Evolutionary conservation across 1,284 basidiomycete genomes (phyloP).

Genomic region (Malassezia japonica): DNA sequence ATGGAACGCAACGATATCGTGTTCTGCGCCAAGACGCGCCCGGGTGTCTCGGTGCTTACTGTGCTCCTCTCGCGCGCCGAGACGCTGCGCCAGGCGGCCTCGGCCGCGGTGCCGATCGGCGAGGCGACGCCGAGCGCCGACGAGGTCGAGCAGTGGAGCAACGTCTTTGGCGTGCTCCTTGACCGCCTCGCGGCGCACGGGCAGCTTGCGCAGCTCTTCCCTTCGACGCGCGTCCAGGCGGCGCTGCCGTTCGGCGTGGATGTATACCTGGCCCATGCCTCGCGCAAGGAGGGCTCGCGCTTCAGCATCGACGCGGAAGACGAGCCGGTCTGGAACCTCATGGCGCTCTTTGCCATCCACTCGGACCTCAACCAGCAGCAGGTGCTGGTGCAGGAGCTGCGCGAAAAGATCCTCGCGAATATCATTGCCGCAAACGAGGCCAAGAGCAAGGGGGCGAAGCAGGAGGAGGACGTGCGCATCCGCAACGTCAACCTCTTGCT

Average conservation of each 20-base stretch:
- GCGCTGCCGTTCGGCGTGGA: constrained; percentile 53
- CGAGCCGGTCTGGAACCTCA: constrained; percentile 83
- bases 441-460: constrained; percentile 19
- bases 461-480: constrained; percentile 30
- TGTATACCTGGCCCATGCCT: constrained; percentile 26
- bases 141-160: constrained; percentile 71
- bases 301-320: constrained; percentile 62
- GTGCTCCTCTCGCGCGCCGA: constrained; percentile 85
- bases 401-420: constrained; percentile 85
- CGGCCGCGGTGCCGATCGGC: constrained; percentile 3
- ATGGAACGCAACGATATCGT: constrained; percentile 71
- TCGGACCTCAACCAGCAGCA: constrained; percentile 75
- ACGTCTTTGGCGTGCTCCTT: constrained; percentile 68
- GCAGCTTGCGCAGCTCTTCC: constrained; percentile 67
- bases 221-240: constrained; percentile 66
- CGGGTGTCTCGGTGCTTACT: constrained; percentile 83
- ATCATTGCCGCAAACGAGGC: constrained; percentile 60
- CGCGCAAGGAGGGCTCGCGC: not conserved
- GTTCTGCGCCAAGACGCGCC: constrained; percentile 61
- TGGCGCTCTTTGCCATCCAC: constrained; percentile 77
- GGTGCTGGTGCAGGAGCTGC: constrained; percentile 69
- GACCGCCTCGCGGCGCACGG: constrained; percentile 60
- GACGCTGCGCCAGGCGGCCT: constrained; percentile 62
- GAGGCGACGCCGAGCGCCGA: constrained; percentile 51
- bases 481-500: constrained; percentile 43